These are phyloP conservation scores for Dactylellina cionopaga DNA, from an alignment of 2,329 filamentous ascomycete species.

Conservation along the genomic window DNA sequence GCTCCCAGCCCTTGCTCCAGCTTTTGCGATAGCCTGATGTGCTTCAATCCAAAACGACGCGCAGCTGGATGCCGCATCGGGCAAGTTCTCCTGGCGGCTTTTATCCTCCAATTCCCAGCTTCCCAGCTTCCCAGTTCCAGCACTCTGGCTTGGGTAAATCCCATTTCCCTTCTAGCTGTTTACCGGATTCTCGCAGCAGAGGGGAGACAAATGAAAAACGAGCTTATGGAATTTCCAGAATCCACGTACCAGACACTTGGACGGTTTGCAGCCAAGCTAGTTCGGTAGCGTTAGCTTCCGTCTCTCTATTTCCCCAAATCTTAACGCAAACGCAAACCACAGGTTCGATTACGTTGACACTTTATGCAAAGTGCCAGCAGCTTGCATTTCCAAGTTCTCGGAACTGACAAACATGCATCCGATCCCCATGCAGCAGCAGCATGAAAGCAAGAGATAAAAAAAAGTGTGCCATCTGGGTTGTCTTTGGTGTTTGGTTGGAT, in stretches of 20 bases:
- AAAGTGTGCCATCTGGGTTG: constrained; percentile 11
- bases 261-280: not conserved
- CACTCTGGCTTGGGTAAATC: not conserved
- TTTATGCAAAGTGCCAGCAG: constrained; percentile 3
- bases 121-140: constrained; percentile 22
- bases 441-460: constrained; percentile 1
- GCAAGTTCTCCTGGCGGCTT: constrained; percentile 10
- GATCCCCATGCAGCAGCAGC: too few relatives aligned
- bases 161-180: too few relatives aligned
- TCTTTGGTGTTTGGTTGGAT: not conserved
- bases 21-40: not conserved
- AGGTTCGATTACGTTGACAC: not conserved
- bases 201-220: not conserved
- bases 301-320: not conserved
- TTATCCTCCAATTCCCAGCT: not conserved
- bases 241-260: constrained; percentile 28
- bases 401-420: constrained; percentile 38
- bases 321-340: not conserved
- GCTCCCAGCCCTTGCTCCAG: constrained; percentile 18
- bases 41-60: constrained; percentile 23
- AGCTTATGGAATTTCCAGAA: not conserved
- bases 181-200: not conserved
- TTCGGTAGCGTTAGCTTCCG: constrained; percentile 9
- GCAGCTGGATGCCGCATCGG: constrained; percentile 11
- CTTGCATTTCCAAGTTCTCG: constrained; percentile 33